Evolutionary conservation across 805 yeast genomes (phyloP), one percentile per base, ranked within the genome.

Genomic region (Phaffomyces opuntiae): DNA sequence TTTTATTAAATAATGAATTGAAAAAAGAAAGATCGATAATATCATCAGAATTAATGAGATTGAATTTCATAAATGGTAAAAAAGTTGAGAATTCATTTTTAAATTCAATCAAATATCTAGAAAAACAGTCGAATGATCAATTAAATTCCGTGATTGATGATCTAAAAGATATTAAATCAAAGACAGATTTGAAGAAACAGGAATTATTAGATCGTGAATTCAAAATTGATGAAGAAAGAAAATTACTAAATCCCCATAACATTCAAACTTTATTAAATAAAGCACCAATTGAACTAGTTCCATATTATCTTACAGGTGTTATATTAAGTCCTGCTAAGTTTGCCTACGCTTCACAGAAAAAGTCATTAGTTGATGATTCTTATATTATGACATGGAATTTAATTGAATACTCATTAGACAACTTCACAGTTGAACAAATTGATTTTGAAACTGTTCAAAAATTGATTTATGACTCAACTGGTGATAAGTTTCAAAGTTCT

Each of bases 291-390:
- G 41, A 49, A 13, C 39, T 61, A 12, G 73, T 69, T 26, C 72
- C 73, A 5, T 69, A 68, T 60, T 43, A 68, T 7, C 50, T 72
- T 4, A 56, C 59, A 12, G 75, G 74, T 24, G 62, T 67, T 4
- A 57, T 70, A 3, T 38, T 69, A 11, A 60, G 55, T 36, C 61
- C 63, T 9, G 46, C 51, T 5, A 60, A 60, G 21, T 70, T 64
- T 47, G 67, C 59, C 32, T 67, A 56, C 43, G 43, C 58, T 40
- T 59, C 52, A 36, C 55, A 50, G 25, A 16, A 36, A 6, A 46
- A 42, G 19, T 19, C 43, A 7, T 26, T 44, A 19, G 34, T 38
- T 12, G 45, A 47, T 16, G 53, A 50, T 24, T 33, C 36, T 5
- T n/a, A 38, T n/a, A 19, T 33, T 7, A 24, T 42, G 7, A 40